Evolutionary conservation across 1,284 basidiomycete genomes (phyloP).

Genomic region (Sanghuangporus weigelae): DNA sequence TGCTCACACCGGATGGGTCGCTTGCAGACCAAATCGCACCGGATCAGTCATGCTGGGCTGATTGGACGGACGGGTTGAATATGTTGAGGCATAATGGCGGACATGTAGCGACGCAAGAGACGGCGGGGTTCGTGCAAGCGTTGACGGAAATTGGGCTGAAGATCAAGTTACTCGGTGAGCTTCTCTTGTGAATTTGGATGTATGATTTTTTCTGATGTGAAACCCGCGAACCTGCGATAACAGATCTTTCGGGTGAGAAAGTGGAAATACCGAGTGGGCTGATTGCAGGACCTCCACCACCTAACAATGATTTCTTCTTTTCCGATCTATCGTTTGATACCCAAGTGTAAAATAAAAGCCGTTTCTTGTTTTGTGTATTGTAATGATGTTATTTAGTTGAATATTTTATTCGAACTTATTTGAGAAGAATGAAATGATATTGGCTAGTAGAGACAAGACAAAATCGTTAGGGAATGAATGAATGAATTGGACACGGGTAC

Average conservation of each 20-base stretch:
- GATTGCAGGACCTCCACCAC: conserved; percentile 65
- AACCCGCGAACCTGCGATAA: conserved; percentile 4
- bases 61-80: conserved; percentile 95
- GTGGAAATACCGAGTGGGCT: conserved; percentile 86
- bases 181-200: neutral
- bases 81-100: conserved; percentile 78
- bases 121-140: conserved; percentile 77
- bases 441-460: neutral
- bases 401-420: neutral
- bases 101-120: conserved; percentile 80
- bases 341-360: conserved; percentile 6
- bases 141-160: conserved; percentile 93
- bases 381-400: neutral
- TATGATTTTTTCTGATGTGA: neutral
- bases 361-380: neutral
- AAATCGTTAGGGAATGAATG: too few species aligned
- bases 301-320: conserved; percentile 84
- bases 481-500: too few species aligned
- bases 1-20: conserved; percentile 69
- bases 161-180: conserved; percentile 83
- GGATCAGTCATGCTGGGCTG: conserved; percentile 82
- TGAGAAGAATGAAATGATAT: neutral
- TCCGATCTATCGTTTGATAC: conserved; percentile 48
- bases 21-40: conserved; percentile 85
- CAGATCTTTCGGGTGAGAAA: conserved; percentile 86